Conservation (phyloP, 1,139 yeast species). For the Suhomyces atakaporum region DNA sequence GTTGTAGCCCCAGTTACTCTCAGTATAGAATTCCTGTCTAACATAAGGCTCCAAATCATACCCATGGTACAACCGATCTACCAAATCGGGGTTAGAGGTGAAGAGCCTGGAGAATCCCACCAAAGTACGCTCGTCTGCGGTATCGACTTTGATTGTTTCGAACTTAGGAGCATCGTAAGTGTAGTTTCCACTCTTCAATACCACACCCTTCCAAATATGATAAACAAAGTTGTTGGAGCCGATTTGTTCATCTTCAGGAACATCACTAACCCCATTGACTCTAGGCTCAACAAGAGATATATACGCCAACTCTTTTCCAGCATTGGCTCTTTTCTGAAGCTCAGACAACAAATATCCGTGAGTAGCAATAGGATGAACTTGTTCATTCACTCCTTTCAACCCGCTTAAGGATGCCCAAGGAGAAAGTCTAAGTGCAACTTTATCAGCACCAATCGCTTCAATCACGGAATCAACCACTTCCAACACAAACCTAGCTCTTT, state of each 20-base stretch:
- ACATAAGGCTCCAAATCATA: constrained; percentile 21
- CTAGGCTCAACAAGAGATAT: constrained; percentile 18
- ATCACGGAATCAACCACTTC: constrained; percentile 29
- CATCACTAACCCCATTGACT: constrained; percentile 17
- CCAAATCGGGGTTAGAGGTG: constrained; percentile 21
- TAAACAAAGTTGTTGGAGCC: constrained; percentile 14
- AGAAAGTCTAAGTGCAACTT: constrained; percentile 59
- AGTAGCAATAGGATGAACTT: constrained; percentile 25
- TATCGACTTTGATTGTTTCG: constrained; percentile 18
- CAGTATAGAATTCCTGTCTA: constrained; percentile 25
- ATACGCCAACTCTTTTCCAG: constrained; percentile 33
- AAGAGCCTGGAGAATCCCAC: constrained; percentile 32
- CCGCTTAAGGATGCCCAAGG: constrained; percentile 55
- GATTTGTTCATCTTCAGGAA: constrained; percentile 6
- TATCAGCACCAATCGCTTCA: constrained; percentile 48
- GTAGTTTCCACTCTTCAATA: constrained; percentile 15
- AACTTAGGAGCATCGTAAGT: constrained; percentile 13
- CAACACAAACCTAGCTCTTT: constrained; percentile 17
- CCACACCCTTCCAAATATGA: constrained; percentile 19
- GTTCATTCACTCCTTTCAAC: constrained; percentile 30
- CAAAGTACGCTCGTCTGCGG: constrained; percentile 30
- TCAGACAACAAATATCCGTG: constrained; percentile 35
- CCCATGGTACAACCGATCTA: constrained; percentile 16
- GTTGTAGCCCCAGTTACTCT: constrained; percentile 31
- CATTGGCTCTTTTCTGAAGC: constrained; percentile 39